A percentile compares a stretch with the other conserved stretches of the same genome.
phyloP scores from a whole-genome alignment of 169 alveolate species.

The Toxoplasma gondii region DNA sequence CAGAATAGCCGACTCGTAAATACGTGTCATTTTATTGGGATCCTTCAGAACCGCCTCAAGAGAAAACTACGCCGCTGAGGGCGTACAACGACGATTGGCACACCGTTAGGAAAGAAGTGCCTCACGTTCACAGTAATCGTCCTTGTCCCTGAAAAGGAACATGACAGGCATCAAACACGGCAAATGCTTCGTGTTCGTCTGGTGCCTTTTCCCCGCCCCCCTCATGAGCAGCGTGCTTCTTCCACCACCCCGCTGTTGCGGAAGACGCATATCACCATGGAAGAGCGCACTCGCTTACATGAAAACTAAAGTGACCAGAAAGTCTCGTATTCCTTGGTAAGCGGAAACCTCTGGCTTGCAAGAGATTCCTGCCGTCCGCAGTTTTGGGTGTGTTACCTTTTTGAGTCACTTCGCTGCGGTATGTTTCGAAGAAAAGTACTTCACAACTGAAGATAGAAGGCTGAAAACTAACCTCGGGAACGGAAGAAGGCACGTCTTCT shows the following conservation, averaged over 20 bases:
- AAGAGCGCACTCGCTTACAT: too few species aligned
- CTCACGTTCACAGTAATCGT: conserved; percentile 1
- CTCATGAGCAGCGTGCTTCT: neutral
- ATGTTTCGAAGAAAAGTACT: too few species aligned
- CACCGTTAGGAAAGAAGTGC: conserved; percentile 12
- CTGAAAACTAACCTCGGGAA: too few species aligned
- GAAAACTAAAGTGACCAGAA: too few species aligned
- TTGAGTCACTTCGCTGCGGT: too few species aligned
- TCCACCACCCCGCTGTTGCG: neutral
- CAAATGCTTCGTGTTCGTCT: neutral
- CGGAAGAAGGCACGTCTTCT: too few species aligned
- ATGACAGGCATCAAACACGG: neutral
- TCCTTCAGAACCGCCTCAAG: neutral
- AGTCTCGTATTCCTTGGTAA: too few species aligned
- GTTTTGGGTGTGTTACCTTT: too few species aligned
- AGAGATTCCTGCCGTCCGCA: too few species aligned
- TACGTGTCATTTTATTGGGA: neutral
- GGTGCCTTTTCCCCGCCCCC: neutral
- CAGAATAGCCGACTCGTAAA: too few species aligned
- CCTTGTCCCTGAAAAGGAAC: neutral
- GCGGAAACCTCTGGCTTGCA: too few species aligned
- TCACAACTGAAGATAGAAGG: too few species aligned
- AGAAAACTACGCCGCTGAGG: neutral
- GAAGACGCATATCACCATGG: neutral
- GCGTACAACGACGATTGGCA: neutral